Percentiles rank a stretch among this genome's conserved stretches.
These are phyloP conservation scores for Xylaria multiplex DNA, from an alignment of 2,329 filamentous ascomycete genomes.

Conservation along the genomic window DNA sequence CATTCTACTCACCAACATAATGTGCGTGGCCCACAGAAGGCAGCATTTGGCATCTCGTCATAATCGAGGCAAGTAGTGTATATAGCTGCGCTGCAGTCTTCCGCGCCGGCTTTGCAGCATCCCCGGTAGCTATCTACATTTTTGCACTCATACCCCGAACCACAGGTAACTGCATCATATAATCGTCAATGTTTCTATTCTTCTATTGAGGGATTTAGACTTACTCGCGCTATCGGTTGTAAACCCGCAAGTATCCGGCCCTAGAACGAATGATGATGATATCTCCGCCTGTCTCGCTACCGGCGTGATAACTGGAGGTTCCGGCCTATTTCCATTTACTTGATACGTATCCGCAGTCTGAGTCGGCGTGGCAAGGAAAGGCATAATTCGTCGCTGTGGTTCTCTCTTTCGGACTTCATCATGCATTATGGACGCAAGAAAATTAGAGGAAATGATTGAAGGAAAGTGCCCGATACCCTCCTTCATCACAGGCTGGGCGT, in stretches of 20 bases:
- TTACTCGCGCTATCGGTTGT: slow-evolving; percentile 43
- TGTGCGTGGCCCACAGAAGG: slow-evolving; percentile 42
- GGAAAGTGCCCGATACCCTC: not conserved
- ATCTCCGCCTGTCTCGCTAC: slow-evolving; percentile 22
- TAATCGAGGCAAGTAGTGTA: slow-evolving; percentile 46
- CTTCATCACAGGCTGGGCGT: not conserved
- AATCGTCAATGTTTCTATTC: slow-evolving; percentile 22
- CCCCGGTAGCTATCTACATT: slow-evolving; percentile 46
- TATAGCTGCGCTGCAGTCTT: slow-evolving; percentile 44
- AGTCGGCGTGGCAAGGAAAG: slow-evolving; percentile 40
- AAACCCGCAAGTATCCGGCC: slow-evolving; percentile 47
- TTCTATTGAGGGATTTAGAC: slow-evolving; percentile 6
- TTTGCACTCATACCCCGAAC: slow-evolving; percentile 43
- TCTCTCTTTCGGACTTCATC: slow-evolving; percentile 38
- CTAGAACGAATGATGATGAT: slow-evolving; percentile 40
- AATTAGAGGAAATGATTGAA: not conserved
- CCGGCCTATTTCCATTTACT: slow-evolving; percentile 13
- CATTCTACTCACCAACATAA: slow-evolving; percentile 46
- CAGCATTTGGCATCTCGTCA: slow-evolving; percentile 30
- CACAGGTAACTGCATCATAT: slow-evolving; percentile 45
- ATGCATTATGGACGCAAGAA: slow-evolving; percentile 33
- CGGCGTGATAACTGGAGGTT: slow-evolving; percentile 35
- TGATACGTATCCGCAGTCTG: slow-evolving; percentile 27
- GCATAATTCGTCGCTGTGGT: slow-evolving; percentile 40
- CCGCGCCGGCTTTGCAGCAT: slow-evolving; percentile 42